Percentiles rank a stretch among this genome's conserved stretches.
phyloP scores from a whole-genome alignment of 1,284 basidiomycete species.

The Malassezia slooffiae region DNA sequence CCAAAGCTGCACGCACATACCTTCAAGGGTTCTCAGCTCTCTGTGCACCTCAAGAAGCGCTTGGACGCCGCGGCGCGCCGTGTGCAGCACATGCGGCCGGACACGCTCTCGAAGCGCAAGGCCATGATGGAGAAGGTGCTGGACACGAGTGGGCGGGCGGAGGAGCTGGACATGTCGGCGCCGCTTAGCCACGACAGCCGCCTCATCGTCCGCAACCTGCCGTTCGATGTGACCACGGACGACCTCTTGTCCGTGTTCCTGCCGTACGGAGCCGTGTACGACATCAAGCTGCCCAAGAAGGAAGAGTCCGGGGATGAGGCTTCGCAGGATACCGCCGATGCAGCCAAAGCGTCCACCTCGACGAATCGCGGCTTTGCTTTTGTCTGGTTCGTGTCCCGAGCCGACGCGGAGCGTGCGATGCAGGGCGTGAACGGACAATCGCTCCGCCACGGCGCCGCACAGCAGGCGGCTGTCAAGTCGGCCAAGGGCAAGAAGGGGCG shows the following conservation, averaged over 20 bases:
- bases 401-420: constrained; percentile 75
- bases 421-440: constrained; percentile 72
- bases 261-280: constrained; percentile 75
- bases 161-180: too few species aligned
- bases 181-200: constrained; percentile 61
- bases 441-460: constrained; percentile 58
- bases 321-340: not conserved
- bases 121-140: constrained; percentile 47
- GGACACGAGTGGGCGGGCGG: constrained; percentile 21
- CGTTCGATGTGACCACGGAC: constrained; percentile 58
- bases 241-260: constrained; percentile 80
- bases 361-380: constrained; percentile 83
- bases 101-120: constrained; percentile 47
- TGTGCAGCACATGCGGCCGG: constrained; percentile 49
- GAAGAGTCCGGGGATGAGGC: constrained; percentile 6
- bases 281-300: constrained; percentile 51
- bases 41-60: constrained; percentile 80
- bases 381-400: constrained; percentile 79
- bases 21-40: constrained; percentile 77
- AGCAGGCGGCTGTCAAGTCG: constrained; percentile 57
- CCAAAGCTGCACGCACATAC: constrained; percentile 82
- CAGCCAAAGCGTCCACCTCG: too few species aligned
- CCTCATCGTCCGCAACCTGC: constrained; percentile 82
- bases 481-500: constrained; percentile 56
- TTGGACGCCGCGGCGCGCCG: constrained; percentile 55